These are phyloP conservation scores for Stachybotrys elegans DNA, from an alignment of 2,329 filamentous ascomycete species.

Conservation along the genomic window DNA sequence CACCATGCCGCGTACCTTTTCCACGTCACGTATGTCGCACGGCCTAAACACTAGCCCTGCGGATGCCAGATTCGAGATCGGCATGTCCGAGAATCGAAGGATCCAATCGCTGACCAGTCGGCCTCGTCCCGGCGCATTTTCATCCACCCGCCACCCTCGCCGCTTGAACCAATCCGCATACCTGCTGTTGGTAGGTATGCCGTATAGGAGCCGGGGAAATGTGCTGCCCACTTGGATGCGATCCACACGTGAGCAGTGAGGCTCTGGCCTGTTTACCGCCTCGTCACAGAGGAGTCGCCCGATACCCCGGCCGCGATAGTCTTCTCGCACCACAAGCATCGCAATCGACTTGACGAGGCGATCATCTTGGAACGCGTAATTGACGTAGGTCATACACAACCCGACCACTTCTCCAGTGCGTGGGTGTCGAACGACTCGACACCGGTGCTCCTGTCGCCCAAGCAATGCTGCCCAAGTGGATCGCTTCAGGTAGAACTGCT, in stretches of 20 bases:
- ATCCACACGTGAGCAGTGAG: slow-evolving; percentile 42
- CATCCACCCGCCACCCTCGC: slow-evolving; percentile 48
- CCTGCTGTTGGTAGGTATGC: slow-evolving; percentile 38
- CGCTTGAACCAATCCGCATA: slow-evolving; percentile 48
- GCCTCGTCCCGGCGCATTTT: slow-evolving; percentile 38
- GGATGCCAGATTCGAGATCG: slow-evolving; percentile 31
- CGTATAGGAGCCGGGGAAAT: slow-evolving; percentile 54
- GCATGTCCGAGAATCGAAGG: slow-evolving; percentile 46
- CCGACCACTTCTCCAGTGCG: slow-evolving; percentile 38
- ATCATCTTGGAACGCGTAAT: slow-evolving; percentile 49
- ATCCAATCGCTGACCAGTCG: slow-evolving; percentile 50
- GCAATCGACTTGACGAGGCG: slow-evolving; percentile 52
- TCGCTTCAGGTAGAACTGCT: slow-evolving; percentile 39
- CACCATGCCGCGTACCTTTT: slow-evolving; percentile 43
- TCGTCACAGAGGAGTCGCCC: slow-evolving; percentile 48
- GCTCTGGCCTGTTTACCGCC: slow-evolving; percentile 42
- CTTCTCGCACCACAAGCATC: slow-evolving; percentile 44
- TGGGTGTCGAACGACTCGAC: slow-evolving; percentile 50
- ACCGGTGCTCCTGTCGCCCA: slow-evolving; percentile 49
- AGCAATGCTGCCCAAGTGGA: slow-evolving; percentile 41
- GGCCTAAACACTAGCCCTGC: slow-evolving; percentile 37
- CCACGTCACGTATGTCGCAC: slow-evolving; percentile 41
- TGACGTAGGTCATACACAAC: slow-evolving; percentile 57
- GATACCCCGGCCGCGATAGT: slow-evolving; percentile 43
- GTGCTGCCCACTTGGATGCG: slow-evolving; percentile 53